Evolutionary conservation across 805 yeast genomes (phyloP).

Genomic region (baker's yeast (Saccharomyces cerevisiae)): DNA sequence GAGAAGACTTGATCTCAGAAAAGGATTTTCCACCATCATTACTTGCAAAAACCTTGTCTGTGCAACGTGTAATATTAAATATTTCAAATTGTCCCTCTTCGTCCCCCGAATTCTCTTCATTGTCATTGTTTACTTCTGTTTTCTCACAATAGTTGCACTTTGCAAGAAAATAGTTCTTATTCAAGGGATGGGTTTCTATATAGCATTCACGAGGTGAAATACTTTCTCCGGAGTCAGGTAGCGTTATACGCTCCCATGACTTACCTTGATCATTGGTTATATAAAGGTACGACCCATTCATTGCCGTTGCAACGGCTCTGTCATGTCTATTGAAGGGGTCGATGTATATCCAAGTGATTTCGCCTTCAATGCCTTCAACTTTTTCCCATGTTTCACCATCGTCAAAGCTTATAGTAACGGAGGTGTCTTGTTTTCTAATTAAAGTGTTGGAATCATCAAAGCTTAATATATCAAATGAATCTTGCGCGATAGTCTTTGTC

Average conservation of each 20-base stretch:
- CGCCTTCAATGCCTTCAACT: constrained; percentile 5
- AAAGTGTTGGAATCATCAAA: constrained; percentile 51
- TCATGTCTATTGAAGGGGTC: constrained; percentile 12
- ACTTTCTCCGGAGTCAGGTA: background rate
- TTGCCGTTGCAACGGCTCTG: constrained; percentile 17
- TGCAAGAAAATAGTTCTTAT: constrained; percentile 8
- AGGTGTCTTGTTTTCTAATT: constrained; percentile 25
- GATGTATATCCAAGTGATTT: constrained; percentile 1
- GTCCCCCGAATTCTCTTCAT: background rate
- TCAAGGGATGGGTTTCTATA: constrained; percentile 14
- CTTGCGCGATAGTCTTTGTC: constrained; percentile 2
- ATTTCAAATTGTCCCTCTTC: background rate
- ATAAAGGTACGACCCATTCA: constrained; percentile 4
- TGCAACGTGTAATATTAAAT: background rate
- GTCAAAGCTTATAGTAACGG: constrained; percentile 36
- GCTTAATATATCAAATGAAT: constrained; percentile 5
- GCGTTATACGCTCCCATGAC: constrained; percentile 15
- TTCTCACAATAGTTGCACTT: constrained; percentile 7
- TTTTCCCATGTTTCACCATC: constrained; percentile 44
- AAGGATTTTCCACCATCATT: constrained; percentile 14
- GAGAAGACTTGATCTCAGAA: constrained; percentile 4
- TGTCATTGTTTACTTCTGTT: background rate
- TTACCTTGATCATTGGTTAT: constrained; percentile 26
- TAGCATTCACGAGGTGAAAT: constrained; percentile 1
- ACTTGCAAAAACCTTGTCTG: constrained; percentile 3